Evolutionary conservation across 2,329 filamentous ascomycete species (phyloP).

Genomic region (Sclerotinia subarctica): DNA sequence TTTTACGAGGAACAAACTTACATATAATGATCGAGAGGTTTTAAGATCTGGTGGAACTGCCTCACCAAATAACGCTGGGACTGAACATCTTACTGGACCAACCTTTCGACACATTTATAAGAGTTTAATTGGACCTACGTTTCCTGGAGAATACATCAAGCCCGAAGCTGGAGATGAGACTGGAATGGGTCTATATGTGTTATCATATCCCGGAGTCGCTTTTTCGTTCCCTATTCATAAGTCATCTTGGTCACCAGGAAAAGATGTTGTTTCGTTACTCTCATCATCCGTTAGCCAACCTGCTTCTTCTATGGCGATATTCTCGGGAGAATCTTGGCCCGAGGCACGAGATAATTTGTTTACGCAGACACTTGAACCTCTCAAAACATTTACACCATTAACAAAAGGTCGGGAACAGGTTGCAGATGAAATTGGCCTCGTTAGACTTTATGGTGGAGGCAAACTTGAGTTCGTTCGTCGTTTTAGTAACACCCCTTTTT

Average conservation of each 20-base stretch:
- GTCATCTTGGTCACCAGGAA: slow-evolving; percentile 69
- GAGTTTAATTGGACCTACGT: slow-evolving; percentile 87
- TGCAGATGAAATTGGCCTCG: slow-evolving; percentile 84
- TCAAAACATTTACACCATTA: slow-evolving; percentile 67
- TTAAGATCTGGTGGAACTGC: slow-evolving; percentile 56
- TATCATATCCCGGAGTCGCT: slow-evolving; percentile 92
- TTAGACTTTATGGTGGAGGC: slow-evolving; percentile 75
- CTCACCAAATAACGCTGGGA: slow-evolving; percentile 31
- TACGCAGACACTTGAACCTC: slow-evolving; percentile 68
- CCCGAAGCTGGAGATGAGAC: slow-evolving; percentile 52
- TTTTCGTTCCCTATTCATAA: slow-evolving; percentile 82
- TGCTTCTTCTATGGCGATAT: slow-evolving; percentile 85
- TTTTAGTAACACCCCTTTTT: slow-evolving; percentile 62
- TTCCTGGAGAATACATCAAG: slow-evolving; percentile 85
- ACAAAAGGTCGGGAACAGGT: slow-evolving; percentile 72
- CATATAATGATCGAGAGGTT: slow-evolving; percentile 78
- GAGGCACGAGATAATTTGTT: slow-evolving; percentile 76
- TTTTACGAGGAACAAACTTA: slow-evolving; percentile 79
- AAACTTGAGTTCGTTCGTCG: slow-evolving; percentile 74
- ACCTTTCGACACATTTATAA: slow-evolving; percentile 90
- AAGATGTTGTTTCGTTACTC: slow-evolving; percentile 82
- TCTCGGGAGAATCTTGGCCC: slow-evolving; percentile 86
- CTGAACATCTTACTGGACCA: slow-evolving; percentile 54
- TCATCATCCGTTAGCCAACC: slow-evolving; percentile 73
- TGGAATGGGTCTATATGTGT: slow-evolving; percentile 71